Conservation (phyloP, 352 stramenopile genomes). For the Nothophytophthora sp. region DNA sequence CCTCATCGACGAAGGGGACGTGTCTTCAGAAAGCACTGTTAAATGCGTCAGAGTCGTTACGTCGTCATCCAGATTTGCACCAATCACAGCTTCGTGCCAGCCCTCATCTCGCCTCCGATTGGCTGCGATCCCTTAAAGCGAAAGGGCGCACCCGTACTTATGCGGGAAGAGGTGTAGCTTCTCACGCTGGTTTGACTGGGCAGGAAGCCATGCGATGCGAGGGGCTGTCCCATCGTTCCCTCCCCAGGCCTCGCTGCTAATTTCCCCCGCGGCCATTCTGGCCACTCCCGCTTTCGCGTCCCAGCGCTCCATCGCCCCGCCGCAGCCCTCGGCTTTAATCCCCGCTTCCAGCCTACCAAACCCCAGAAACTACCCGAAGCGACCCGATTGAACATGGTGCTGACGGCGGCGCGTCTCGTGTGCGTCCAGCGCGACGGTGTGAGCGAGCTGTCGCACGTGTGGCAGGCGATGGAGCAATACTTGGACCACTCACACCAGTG, state of each 20-base stretch:
- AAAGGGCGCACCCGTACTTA: conserved; percentile 13
- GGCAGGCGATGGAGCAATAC: conserved; percentile 39
- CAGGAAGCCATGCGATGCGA: not conserved
- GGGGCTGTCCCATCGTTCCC: no score
- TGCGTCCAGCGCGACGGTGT: conserved; percentile 39
- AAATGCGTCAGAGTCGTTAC: conserved; percentile 1
- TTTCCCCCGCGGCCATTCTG: not conserved
- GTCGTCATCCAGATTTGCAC: not conserved
- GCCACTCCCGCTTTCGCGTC: conserved; percentile 26
- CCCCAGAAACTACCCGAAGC: conserved; percentile 5
- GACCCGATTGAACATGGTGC: conserved; percentile 39
- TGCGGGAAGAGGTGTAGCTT: no score
- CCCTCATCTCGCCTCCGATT: conserved; percentile 2
- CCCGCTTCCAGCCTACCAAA: not conserved
- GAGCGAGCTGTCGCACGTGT: conserved; percentile 64
- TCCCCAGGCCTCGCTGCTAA: not conserved
- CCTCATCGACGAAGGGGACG: no score
- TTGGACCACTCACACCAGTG: conserved; percentile 59
- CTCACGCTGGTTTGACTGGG: no score
- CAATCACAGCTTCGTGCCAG: not conserved
- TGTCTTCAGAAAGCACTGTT: conserved; percentile 6
- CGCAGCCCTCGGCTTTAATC: not conserved
- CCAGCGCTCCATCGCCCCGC: conserved; percentile 10
- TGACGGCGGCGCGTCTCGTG: conserved; percentile 53
- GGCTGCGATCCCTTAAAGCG: conserved; percentile 9